phyloP scores from a whole-genome alignment of 1,284 basidiomycete species.

The Peniophora sp. region DNA sequence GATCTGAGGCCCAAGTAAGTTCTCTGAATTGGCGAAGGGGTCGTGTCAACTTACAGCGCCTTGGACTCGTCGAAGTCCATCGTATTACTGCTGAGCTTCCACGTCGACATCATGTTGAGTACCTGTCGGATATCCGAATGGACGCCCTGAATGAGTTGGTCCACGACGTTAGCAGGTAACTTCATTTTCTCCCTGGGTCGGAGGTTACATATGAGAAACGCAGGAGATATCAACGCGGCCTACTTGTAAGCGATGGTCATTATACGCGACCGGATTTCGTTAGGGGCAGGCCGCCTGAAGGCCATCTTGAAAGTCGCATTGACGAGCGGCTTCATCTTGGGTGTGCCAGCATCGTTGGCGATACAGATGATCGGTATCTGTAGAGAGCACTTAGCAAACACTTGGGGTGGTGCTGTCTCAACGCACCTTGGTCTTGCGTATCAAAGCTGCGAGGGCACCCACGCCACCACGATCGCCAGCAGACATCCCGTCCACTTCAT shows the following conservation, averaged over 20 bases:
- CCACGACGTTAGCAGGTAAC: slow-evolving; percentile 83
- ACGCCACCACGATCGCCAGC: slow-evolving; percentile 95
- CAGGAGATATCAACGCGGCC: slow-evolving; percentile 14
- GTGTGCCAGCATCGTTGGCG: slow-evolving; percentile 82
- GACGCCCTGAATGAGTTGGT: slow-evolving; percentile 83
- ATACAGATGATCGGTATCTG: slow-evolving; percentile 97
- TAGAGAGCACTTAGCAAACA: neutral
- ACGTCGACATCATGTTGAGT: slow-evolving; percentile 96
- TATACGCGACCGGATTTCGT: slow-evolving; percentile 75
- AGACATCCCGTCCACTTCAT: slow-evolving; percentile 99
- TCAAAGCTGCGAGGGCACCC: slow-evolving; percentile 85
- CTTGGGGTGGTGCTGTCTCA: neutral
- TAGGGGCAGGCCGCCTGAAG: slow-evolving; percentile 75
- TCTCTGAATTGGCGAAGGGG: neutral
- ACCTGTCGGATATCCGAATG: slow-evolving; percentile 96
- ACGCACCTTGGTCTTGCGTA: slow-evolving; percentile 87
- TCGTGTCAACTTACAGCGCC: slow-evolving; percentile 52
- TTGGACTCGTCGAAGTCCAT: slow-evolving; percentile 93
- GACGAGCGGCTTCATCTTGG: slow-evolving; percentile 87
- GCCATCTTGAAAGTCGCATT: slow-evolving; percentile 69
- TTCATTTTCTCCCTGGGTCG: slow-evolving; percentile 93
- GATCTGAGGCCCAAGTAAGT: slow-evolving; percentile 39
- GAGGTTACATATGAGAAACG: neutral
- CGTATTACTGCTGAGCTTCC: slow-evolving; percentile 70
- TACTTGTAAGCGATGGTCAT: slow-evolving; percentile 87